Percentiles rank a stretch among this genome's conserved stretches.
Evolutionary conservation across 2,329 filamentous ascomycete genomes (phyloP).

Genomic region (Trichoderma sp.): DNA sequence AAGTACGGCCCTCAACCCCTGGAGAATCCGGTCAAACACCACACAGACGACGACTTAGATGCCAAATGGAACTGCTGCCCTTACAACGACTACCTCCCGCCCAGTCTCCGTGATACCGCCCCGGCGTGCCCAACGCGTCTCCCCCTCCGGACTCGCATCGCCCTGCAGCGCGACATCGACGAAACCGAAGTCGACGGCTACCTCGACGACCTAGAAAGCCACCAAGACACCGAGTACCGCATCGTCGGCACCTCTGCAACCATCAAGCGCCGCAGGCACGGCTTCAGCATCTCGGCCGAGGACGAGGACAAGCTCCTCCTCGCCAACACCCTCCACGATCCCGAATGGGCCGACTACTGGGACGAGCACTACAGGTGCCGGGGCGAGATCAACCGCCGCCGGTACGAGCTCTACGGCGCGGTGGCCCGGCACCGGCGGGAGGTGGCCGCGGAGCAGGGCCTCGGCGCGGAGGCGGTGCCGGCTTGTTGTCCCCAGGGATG

Average conservation of each 20-base stretch:
- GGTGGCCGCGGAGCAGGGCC: conserved; percentile 21
- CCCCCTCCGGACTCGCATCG: conserved; percentile 9
- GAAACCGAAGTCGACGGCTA: conserved; percentile 26
- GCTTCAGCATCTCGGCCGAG: conserved; percentile 29
- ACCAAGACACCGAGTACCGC: conserved; percentile 24
- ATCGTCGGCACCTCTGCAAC: conserved; percentile 31
- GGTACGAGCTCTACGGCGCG: conserved; percentile 35
- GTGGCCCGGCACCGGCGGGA: conserved; percentile 33
- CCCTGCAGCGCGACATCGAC: conserved; percentile 26
- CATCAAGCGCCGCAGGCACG: conserved; percentile 30
- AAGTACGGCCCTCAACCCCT: too few species aligned
- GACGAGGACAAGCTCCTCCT: conserved; percentile 32
- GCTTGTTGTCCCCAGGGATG: conserved; percentile 27
- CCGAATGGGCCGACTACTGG: conserved; percentile 33
- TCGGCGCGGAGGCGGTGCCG: conserved; percentile 19
- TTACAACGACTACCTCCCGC: conserved; percentile 22
- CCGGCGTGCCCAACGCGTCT: background rate
- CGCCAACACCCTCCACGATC: conserved; percentile 32
- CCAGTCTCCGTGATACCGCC: background rate
- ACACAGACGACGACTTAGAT: background rate
- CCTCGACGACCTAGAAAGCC: conserved; percentile 22
- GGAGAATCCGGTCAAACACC: background rate
- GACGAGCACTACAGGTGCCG: conserved; percentile 33
- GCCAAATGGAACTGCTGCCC: conserved; percentile 18
- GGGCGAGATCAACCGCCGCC: conserved; percentile 33